These are phyloP conservation scores for Hortaea werneckii DNA, from an alignment of 2,329 filamentous ascomycete genomes.

Conservation along the genomic window DNA sequence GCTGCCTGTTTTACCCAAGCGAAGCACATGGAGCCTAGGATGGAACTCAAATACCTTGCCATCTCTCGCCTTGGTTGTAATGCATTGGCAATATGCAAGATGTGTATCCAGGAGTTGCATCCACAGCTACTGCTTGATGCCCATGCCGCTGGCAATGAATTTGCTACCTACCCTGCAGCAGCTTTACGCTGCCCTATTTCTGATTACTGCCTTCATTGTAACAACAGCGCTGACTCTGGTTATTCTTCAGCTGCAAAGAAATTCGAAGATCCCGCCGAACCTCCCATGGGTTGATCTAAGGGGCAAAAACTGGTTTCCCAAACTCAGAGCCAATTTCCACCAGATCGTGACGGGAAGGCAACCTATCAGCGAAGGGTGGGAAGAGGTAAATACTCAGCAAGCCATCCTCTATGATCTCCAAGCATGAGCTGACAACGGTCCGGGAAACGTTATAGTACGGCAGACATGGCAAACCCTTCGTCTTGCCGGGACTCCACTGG, in stretches of 20 bases:
- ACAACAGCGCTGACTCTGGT: not conserved
- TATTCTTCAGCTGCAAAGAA: not conserved
- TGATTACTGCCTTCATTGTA: not conserved
- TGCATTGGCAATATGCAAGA: too few relatives aligned
- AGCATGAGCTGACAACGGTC: not conserved
- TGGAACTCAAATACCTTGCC: too few relatives aligned
- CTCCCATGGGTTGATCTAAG: slow-evolving; percentile 8
- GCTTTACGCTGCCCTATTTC: too few relatives aligned
- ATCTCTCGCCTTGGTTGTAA: too few relatives aligned
- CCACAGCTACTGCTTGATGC: too few relatives aligned
- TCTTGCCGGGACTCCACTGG: slow-evolving; percentile 6
- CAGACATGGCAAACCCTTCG: slow-evolving; percentile 6
- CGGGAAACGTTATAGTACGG: not conserved
- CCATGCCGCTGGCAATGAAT: too few relatives aligned
- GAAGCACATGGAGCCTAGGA: too few relatives aligned
- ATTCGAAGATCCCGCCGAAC: slow-evolving; percentile 1
- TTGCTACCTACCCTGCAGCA: too few relatives aligned
- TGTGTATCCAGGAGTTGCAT: too few relatives aligned
- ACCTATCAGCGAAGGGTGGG: slow-evolving; percentile 5
- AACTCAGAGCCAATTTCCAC: slow-evolving; percentile 4
- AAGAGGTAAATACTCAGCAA: not conserved
- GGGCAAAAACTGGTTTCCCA: slow-evolving; percentile 4
- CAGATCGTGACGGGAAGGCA: slow-evolving; percentile 1
- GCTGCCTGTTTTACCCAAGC: too few relatives aligned
- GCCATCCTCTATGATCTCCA: not conserved